Percentiles rank a stretch among this genome's conserved stretches.
These are phyloP conservation scores for Bolboschoenus planiculmis DNA, from an alignment of 176 grass and related monocot genomes.

Conservation along the genomic window DNA sequence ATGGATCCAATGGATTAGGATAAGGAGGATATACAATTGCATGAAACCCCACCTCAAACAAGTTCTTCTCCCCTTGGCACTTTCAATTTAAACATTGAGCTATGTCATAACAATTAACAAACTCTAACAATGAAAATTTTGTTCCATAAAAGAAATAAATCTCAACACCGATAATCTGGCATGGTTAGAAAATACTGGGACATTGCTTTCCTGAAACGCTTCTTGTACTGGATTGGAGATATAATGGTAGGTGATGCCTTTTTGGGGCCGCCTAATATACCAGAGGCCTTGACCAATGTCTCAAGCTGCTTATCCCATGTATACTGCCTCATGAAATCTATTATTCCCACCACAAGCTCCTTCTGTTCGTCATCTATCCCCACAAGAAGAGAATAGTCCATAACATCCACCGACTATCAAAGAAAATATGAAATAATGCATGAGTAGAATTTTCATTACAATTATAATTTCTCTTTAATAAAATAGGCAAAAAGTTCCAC, in stretches of 20 bases:
- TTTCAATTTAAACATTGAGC: neutral
- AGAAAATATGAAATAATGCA: neutral
- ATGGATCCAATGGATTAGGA: neutral
- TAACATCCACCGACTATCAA: slow-evolving; percentile 67
- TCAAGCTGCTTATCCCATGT: slow-evolving; percentile 97
- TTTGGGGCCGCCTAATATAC: slow-evolving; percentile 77
- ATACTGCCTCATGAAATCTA: slow-evolving; percentile 87
- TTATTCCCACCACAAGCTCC: slow-evolving; percentile 83
- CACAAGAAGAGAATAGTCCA: slow-evolving; percentile 86
- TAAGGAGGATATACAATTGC: slow-evolving; percentile 1
- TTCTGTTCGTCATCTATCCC: slow-evolving; percentile 61
- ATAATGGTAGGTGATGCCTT: slow-evolving; percentile 70
- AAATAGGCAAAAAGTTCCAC: neutral
- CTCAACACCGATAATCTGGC: slow-evolving; percentile 48
- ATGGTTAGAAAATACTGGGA: slow-evolving; percentile 68
- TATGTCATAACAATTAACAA: neutral
- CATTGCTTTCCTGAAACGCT: slow-evolving; percentile 96
- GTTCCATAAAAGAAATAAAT: neutral
- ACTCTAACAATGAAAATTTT: neutral
- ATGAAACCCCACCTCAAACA: neutral
- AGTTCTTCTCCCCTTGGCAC: neutral
- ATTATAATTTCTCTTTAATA: neutral
- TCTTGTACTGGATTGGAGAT: slow-evolving; percentile 79
- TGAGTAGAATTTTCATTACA: neutral
- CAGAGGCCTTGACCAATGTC: slow-evolving; percentile 88